Evolutionary conservation across 768 basidiomycete genomes (phyloP), one percentile per base, ranked within the genome.

Genomic region (Phanerochaete sordida): DNA sequence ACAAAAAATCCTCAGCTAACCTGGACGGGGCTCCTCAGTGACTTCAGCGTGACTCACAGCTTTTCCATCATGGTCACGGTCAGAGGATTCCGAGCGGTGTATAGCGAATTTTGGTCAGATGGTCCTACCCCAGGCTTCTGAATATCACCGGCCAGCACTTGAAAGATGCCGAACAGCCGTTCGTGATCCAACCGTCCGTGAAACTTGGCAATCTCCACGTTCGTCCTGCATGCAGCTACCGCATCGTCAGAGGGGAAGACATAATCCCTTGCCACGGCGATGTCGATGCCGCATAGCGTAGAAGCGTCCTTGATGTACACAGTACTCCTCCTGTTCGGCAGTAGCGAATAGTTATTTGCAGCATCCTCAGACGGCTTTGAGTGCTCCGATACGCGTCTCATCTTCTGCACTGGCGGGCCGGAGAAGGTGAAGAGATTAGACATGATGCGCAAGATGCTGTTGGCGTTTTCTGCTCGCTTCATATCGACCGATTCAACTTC

Each of bases 361-460:
- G 73, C 68, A 43, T 76, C 79, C 0, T 77, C 81, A n/a, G 70
- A 66, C 19, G 71, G 72, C 54, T 77, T 75, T 7, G 77, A 72
- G 13, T 69, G 58, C 7, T 81, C 76, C 16, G 66, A 61, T 56
- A 66, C 64, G 12, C 58, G 52, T 24, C 62, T 39, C 7, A 28
- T 16, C 33, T 79, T 69, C 23, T 64, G 77, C 59, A 80, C 82
- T 13, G 84, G 81, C n/a, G 63, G 77, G 59, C 81, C 82, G 13
- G 84, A 81, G 57, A 84, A 78, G 0, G 86, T 84, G 57, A 91
- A 76, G 1, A 91, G 74, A 66, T 89, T 90, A 3, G 88, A 90
- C 88, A 91, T 88, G 61, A 89, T 83, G 15, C 87, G 83, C n/a
- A 87, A 68, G 30, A 89, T 85, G 64, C 84, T 83, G 53, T 82